These are phyloP conservation scores for Lasiosphaeriaceae sp. DNA, from an alignment of 495 filamentous ascomycete genomes.

Conservation along the genomic window DNA sequence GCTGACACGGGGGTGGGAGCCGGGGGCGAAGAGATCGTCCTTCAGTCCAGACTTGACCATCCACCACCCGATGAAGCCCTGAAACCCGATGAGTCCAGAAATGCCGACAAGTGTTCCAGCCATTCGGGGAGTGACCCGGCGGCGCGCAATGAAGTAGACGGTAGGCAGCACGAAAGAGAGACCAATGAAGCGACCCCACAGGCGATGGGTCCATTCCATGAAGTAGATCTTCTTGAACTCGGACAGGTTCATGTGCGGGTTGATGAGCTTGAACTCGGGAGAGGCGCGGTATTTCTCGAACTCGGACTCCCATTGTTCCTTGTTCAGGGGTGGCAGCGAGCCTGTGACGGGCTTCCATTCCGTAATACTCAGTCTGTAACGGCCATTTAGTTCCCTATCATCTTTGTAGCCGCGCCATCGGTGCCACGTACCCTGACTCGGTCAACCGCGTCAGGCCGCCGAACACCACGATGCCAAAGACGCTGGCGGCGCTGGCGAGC, in stretches of 20 bases:
- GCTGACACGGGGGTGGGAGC: constrained; percentile 83
- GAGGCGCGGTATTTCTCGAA: constrained; percentile 87
- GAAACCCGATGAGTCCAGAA: constrained; percentile 84
- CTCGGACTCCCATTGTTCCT: constrained; percentile 79
- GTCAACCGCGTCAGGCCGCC: constrained; percentile 90
- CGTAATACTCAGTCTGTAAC: constrained; percentile 82
- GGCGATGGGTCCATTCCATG: constrained; percentile 97
- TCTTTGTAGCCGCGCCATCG: neutral
- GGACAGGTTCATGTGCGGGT: constrained; percentile 81
- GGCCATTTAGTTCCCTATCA: constrained; percentile 4
- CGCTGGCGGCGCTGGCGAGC: constrained; percentile 80
- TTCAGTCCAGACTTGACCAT: constrained; percentile 97
- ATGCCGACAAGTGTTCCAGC: constrained; percentile 76
- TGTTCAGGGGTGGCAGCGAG: constrained; percentile 75
- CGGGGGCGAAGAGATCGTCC: constrained; percentile 89
- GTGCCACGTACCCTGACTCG: constrained; percentile 75
- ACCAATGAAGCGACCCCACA: constrained; percentile 91
- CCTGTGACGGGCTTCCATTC: constrained; percentile 99
- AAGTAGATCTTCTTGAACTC: constrained; percentile 99
- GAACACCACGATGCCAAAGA: constrained; percentile 95
- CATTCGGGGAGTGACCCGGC: too few species aligned
- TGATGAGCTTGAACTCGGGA: constrained; percentile 86
- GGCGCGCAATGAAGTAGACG: constrained; percentile 84
- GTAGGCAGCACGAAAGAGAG: constrained; percentile 84
- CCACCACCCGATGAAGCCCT: constrained; percentile 97